Base-by-base conservation (phyloP, 1,139 yeast species). In the Taiozyma sp. region DNA sequence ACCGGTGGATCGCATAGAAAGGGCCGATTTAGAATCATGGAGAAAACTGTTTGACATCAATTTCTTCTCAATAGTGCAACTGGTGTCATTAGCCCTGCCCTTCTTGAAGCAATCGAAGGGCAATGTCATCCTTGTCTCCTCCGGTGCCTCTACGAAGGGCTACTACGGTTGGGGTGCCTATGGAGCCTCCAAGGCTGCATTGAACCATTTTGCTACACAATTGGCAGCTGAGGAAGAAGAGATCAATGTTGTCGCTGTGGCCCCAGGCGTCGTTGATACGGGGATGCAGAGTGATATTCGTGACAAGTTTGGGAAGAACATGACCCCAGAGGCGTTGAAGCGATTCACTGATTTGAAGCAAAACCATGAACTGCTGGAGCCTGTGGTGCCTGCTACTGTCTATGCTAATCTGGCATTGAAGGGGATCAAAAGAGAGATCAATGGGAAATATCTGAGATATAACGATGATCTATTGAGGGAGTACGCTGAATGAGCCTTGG, bases 241-340 rank as follows among this genome's bases (percentile, higher is more conserved):
- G 0, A 71, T 91, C 23, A 71, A 72, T 46, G 74, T 87, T 4
- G 70, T 89, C 12, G 75, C 96, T 0, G 76, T 92, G 27, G 97
- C 96, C 3, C 98, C 98, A 0, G 98, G 98, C 4, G 96, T 89
- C 2, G 97, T 92, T 2, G 90, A 87, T 65, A 91, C 98, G 0
- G 74, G 72, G 23, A 92, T 92, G 97, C 98, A 92, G 70, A 65
- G 62, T 13, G 84, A 80, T 52, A 90, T 92, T 52, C 79, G 97
- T 62, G 84, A 80, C 27, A 70, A 65, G 42, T 78, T 79, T 61
- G 81, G 81, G 1, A 58, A 64, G 12, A 70, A 71, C 39, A 89
- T 90, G 96, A 71, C 75, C 1, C 70, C 74, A 1, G 81, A 76
- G 22, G 75, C 80, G 12, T 75, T 80, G 57, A 69, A 79, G 51